These are phyloP conservation scores for Stygiomarasmius scandens DNA, from an alignment of 1,284 basidiomycete species.

Conservation along the genomic window DNA sequence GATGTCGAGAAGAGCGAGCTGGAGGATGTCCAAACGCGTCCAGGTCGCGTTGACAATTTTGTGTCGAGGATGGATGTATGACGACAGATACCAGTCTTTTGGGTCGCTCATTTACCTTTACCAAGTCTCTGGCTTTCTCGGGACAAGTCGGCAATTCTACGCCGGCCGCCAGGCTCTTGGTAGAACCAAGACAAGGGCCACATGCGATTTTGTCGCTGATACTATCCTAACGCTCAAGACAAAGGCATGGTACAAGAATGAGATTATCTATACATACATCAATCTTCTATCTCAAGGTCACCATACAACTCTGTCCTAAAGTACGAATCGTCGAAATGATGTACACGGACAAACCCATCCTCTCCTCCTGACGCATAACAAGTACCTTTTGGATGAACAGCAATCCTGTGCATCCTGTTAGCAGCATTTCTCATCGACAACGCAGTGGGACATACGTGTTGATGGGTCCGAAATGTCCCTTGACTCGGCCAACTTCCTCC, in stretches of 20 bases:
- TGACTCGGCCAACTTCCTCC: conserved; percentile 96
- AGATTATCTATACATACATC: conserved; percentile 19
- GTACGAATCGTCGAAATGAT: conserved; percentile 92
- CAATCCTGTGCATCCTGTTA: too few species aligned
- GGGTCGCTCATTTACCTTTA: not conserved
- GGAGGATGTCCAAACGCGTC: not conserved
- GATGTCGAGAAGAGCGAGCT: not conserved
- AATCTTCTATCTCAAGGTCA: conserved; percentile 79
- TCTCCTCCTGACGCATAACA: conserved; percentile 95
- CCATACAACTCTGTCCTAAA: conserved; percentile 90
- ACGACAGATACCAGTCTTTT: not conserved
- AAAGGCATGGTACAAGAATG: too few species aligned
- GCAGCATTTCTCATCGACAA: too few species aligned
- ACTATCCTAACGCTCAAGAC: too few species aligned
- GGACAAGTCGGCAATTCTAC: not conserved
- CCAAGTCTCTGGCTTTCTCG: not conserved
- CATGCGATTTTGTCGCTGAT: too few species aligned
- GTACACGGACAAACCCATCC: conserved; percentile 93
- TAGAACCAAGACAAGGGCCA: too few species aligned
- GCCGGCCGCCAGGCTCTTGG: not conserved
- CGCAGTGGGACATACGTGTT: conserved; percentile 90
- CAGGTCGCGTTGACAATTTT: not conserved
- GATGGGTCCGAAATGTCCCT: conserved; percentile 96
- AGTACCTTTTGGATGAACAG: conserved; percentile 88
- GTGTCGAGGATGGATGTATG: not conserved